Percentiles rank a stretch among this genome's conserved stretches.
These are phyloP conservation scores for Citrus hindsii DNA, from an alignment of 345 rosid genomes.

Conservation along the genomic window DNA sequence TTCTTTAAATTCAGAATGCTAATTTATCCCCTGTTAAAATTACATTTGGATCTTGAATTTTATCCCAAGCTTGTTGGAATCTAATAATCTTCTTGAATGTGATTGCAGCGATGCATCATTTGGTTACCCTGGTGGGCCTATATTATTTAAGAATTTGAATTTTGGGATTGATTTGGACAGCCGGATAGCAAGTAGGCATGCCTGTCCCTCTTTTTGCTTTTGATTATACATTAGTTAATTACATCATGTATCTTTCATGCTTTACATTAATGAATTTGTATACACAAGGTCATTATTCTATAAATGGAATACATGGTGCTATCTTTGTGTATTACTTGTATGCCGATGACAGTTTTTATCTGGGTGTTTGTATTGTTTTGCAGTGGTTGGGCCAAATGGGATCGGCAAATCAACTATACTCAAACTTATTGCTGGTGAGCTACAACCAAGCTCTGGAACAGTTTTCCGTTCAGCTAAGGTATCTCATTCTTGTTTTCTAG, in stretches of 20 bases:
- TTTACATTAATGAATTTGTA: not conserved
- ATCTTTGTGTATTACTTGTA: not conserved
- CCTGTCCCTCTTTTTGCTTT: not conserved
- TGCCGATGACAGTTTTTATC: not conserved
- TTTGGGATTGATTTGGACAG: conserved; percentile 98
- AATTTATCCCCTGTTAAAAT: not conserved
- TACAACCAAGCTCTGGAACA: conserved; percentile 97
- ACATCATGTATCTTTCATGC: not conserved
- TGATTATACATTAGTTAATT: not conserved
- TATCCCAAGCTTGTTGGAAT: not conserved
- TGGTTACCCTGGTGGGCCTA: conserved; percentile 94
- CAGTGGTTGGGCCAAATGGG: conserved; percentile 99
- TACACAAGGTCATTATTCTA: not conserved
- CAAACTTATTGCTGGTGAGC: conserved; percentile 89
- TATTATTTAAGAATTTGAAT: conserved; percentile 84
- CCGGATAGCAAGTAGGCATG: conserved; percentile 90
- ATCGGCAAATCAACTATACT: conserved; percentile 99
- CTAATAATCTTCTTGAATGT: conserved; percentile 17
- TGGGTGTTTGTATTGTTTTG: conserved; percentile 15
- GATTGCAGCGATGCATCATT: conserved; percentile 91
- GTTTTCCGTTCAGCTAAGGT: conserved; percentile 99
- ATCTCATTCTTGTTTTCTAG: conserved; percentile 12
- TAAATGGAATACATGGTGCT: not conserved
- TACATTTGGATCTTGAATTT: not conserved
- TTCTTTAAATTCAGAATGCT: not conserved